phyloP scores from a whole-genome alignment of 192 early-diverging fungal species.

The Coemansia biformis region DNA sequence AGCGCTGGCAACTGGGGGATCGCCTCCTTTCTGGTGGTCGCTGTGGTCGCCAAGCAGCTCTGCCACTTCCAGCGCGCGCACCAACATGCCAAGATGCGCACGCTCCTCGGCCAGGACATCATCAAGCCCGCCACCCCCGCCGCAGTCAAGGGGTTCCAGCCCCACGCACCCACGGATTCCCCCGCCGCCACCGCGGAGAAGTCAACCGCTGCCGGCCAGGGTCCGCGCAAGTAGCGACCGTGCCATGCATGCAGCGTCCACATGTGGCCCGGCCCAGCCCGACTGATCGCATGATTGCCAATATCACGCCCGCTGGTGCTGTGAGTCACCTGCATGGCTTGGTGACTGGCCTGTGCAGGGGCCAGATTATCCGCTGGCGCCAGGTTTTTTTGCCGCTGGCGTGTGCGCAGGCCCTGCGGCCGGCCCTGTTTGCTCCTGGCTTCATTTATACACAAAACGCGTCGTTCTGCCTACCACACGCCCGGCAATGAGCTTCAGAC shows the following conservation, averaged over 20 bases:
- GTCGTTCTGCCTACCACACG: no score
- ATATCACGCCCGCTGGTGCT: no score
- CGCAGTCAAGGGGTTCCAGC: conserved; percentile 25
- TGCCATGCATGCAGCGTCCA: no score
- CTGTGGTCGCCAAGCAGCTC: conserved; percentile 27
- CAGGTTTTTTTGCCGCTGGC: no score
- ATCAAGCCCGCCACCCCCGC: neutral
- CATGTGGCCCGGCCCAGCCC: neutral
- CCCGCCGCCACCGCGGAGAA: conserved; percentile 1
- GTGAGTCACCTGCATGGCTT: neutral
- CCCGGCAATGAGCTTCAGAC: conserved; percentile 39
- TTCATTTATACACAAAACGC: no score
- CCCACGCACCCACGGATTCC: neutral
- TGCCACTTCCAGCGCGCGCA: conserved; percentile 40
- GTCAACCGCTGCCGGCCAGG: no score
- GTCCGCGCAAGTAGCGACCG: no score
- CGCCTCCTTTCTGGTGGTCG: conserved; percentile 20
- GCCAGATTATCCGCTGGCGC: no score
- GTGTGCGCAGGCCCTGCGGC: no score
- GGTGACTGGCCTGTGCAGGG: no score
- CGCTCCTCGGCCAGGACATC: conserved; percentile 25
- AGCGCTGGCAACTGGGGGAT: conserved; percentile 46
- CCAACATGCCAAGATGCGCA: conserved; percentile 29
- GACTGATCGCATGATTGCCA: no score
- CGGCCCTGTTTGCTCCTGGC: no score